Evolutionary conservation across 345 rosid species (phyloP).

Genomic region (Sisymbrium irio): DNA sequence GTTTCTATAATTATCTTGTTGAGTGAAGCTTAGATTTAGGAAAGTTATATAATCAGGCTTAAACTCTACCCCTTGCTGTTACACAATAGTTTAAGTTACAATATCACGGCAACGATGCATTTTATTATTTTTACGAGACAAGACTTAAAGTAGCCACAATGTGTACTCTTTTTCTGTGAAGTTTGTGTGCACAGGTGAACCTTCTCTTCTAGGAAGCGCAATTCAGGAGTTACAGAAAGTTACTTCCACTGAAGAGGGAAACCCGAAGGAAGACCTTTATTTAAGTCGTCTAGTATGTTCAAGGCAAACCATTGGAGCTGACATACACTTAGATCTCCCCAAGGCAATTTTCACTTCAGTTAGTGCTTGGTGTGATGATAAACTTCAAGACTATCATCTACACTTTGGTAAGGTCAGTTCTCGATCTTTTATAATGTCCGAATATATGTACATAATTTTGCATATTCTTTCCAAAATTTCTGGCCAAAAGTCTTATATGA

Average conservation of each 20-base stretch:
- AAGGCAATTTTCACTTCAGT: conserved; percentile 58
- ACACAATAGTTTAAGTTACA: neutral
- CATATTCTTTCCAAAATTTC: neutral
- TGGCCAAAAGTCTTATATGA: neutral
- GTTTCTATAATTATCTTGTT: neutral
- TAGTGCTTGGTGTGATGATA: conserved; percentile 72
- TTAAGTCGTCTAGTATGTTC: conserved; percentile 55
- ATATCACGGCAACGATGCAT: neutral
- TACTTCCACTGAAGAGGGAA: conserved; percentile 42
- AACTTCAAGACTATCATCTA: conserved; percentile 80
- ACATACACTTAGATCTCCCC: conserved; percentile 46
- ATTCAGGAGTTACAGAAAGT: conserved; percentile 59
- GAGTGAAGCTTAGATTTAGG: neutral
- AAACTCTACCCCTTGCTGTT: neutral
- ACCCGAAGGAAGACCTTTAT: conserved; percentile 56
- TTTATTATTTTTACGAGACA: neutral
- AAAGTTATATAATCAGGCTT: neutral
- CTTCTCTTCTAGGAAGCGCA: conserved; percentile 58
- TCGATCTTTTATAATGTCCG: conserved; percentile 11
- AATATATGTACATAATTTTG: neutral
- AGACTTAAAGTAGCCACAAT: conserved; percentile 9
- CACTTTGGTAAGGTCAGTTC: conserved; percentile 71
- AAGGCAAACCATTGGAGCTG: conserved; percentile 41
- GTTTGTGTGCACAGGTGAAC: conserved; percentile 76
- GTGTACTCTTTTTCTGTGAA: conserved; percentile 39